Evolutionary conservation across 306 rosid genomes (phyloP).

Genomic region (Inga leiocalycina): DNA sequence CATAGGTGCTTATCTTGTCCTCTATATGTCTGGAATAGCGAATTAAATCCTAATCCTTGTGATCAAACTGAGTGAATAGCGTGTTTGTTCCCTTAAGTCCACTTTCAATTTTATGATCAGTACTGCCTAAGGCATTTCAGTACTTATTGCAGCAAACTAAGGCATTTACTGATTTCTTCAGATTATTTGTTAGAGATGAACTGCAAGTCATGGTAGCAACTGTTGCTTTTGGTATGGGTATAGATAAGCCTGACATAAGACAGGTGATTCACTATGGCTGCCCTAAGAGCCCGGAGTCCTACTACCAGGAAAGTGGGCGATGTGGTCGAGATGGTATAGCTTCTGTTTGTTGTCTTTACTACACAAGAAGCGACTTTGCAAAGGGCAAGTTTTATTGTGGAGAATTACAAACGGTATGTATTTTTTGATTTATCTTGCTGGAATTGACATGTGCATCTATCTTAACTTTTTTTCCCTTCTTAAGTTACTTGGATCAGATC

Average conservation of each 20-base stretch:
- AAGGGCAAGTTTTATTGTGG: conserved; percentile 68
- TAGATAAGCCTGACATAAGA: conserved; percentile 91
- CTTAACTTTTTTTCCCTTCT: neutral
- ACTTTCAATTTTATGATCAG: neutral
- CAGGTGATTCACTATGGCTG: conserved; percentile 94
- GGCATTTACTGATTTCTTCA: conserved; percentile 40
- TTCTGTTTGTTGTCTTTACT: conserved; percentile 92
- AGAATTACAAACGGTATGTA: conserved; percentile 64
- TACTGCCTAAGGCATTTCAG: conserved; percentile 29
- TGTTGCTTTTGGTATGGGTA: conserved; percentile 96
- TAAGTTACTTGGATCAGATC: neutral
- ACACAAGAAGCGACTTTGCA: conserved; percentile 79
- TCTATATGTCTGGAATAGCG: conserved; percentile 34
- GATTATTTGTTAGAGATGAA: conserved; percentile 85
- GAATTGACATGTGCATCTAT: neutral
- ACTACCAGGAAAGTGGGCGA: conserved; percentile 95
- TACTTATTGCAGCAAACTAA: conserved; percentile 22
- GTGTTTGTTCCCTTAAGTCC: conserved; percentile 14
- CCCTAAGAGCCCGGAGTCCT: conserved; percentile 86
- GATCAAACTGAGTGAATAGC: conserved; percentile 31
- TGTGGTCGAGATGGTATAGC: conserved; percentile 95
- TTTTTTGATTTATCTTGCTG: neutral
- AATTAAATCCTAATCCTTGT: conserved; percentile 13
- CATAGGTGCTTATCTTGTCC: conserved; percentile 63
- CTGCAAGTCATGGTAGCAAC: conserved; percentile 89